phyloP scores from a whole-genome alignment of 176 grass and related monocot species.

The Themeda triandra region DNA sequence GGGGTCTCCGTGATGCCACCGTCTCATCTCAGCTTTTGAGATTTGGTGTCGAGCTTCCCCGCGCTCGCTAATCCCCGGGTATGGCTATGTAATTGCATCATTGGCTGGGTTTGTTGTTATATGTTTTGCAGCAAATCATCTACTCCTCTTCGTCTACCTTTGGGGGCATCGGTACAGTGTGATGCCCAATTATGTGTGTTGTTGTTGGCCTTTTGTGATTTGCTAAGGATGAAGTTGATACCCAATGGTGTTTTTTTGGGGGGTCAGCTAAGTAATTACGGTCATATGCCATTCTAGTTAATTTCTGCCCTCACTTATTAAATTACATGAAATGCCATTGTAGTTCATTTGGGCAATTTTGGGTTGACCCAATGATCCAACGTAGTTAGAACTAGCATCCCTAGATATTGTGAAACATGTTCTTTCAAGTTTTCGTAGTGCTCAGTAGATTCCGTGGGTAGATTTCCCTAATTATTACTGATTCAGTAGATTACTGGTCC shows the following conservation, averaged over 20 bases:
- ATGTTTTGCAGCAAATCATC: neutral
- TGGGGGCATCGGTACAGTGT: neutral
- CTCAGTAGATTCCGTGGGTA: neutral
- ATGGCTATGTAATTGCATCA: neutral
- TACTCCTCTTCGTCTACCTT: neutral
- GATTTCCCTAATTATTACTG: neutral
- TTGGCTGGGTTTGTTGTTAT: neutral
- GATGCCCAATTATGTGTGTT: neutral
- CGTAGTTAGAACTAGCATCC: neutral
- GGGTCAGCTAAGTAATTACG: neutral
- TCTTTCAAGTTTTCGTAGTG: neutral
- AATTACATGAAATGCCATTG: neutral
- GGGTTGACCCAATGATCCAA: neutral
- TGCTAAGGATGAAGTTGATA: neutral
- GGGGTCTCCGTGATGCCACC: neutral
- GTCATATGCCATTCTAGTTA: neutral
- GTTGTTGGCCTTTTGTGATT: neutral
- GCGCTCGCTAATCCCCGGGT: neutral
- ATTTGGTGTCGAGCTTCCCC: neutral
- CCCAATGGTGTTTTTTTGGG: neutral
- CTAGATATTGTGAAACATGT: neutral
- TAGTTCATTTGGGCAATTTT: neutral
- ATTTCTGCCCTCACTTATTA: neutral
- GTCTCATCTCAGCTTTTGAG: neutral
- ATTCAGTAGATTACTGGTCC: neutral